Conservation (phyloP, 768 basidiomycete genomes). For the Lentinus tigrinus region DNA sequence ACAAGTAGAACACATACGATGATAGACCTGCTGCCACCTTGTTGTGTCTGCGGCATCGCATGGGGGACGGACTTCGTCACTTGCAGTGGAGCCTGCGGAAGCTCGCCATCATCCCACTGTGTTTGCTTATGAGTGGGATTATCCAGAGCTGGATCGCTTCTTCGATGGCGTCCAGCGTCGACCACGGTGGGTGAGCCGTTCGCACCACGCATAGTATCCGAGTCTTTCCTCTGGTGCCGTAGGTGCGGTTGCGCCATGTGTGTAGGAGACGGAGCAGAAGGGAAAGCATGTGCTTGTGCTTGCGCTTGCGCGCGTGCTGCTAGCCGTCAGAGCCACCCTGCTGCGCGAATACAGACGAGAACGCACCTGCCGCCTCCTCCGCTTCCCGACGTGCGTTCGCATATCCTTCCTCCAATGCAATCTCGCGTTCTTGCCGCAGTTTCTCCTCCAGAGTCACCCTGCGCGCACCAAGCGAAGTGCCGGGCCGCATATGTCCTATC, state of each 20-base stretch:
- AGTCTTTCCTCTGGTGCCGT: slow-evolving; percentile 67
- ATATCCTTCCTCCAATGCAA: slow-evolving; percentile 42
- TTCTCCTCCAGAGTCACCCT: slow-evolving; percentile 48
- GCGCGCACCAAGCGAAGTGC: slow-evolving; percentile 42
- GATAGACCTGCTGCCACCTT: slow-evolving; percentile 4
- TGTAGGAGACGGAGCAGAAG: slow-evolving; percentile 55
- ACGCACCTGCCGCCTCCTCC: slow-evolving; percentile 23
- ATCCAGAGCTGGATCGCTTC: slow-evolving; percentile 73
- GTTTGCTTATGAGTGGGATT: slow-evolving; percentile 35
- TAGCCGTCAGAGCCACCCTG: neutral
- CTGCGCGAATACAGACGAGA: slow-evolving; percentile 1
- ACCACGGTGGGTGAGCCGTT: slow-evolving; percentile 56
- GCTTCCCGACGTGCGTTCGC: slow-evolving; percentile 20
- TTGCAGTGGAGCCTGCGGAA: slow-evolving; percentile 5
- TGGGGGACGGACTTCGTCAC: neutral
- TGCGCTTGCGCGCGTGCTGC: slow-evolving; percentile 24
- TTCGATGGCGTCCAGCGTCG: slow-evolving; percentile 49
- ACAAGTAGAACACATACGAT: slow-evolving; percentile 6
- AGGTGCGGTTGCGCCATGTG: slow-evolving; percentile 33
- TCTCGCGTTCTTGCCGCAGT: slow-evolving; percentile 32
- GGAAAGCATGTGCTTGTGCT: neutral
- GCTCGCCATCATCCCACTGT: slow-evolving; percentile 6
- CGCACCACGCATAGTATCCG: slow-evolving; percentile 63
- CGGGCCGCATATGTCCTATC: slow-evolving; percentile 35
- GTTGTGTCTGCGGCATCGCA: too few species aligned